Percentiles rank a stretch among this genome's conserved stretches.
Evolutionary conservation across 2,329 filamentous ascomycete genomes (phyloP).

Genomic region (Gaeumannomyces sp.): DNA sequence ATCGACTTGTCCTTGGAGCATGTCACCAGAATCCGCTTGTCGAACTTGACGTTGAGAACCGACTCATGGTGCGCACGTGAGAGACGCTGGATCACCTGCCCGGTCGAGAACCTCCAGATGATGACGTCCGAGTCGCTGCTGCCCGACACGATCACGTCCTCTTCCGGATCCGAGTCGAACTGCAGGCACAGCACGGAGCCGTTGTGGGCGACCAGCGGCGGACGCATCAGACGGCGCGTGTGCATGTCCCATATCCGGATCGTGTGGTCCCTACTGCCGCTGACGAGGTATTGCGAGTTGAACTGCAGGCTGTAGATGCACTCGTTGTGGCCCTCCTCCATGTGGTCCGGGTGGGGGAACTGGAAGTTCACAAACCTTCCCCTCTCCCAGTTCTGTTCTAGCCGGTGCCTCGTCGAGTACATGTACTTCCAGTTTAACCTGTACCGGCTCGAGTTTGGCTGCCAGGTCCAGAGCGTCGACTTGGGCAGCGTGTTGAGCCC

Average conservation of each 20-base stretch:
- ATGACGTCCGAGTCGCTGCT: slow-evolving; percentile 90
- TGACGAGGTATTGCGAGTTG: slow-evolving; percentile 77
- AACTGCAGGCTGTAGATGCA: slow-evolving; percentile 96
- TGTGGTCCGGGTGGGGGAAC: slow-evolving; percentile 74
- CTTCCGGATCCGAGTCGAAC: slow-evolving; percentile 80
- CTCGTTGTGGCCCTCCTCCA: slow-evolving; percentile 78
- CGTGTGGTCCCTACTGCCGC: slow-evolving; percentile 82
- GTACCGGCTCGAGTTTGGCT: slow-evolving; percentile 39
- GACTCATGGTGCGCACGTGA: slow-evolving; percentile 78
- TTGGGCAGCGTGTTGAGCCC: slow-evolving; percentile 29
- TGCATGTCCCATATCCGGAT: slow-evolving; percentile 87
- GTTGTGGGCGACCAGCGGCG: slow-evolving; percentile 68
- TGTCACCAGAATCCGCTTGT: slow-evolving; percentile 84
- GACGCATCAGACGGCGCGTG: slow-evolving; percentile 67
- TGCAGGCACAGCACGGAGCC: slow-evolving; percentile 93
- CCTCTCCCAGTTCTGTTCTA: slow-evolving; percentile 88
- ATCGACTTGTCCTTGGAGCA: slow-evolving; percentile 97
- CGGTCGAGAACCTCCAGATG: slow-evolving; percentile 89
- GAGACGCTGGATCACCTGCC: slow-evolving; percentile 71
- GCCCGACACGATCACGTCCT: slow-evolving; percentile 91
- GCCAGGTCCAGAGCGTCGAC: slow-evolving; percentile 47
- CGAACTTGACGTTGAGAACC: slow-evolving; percentile 88
- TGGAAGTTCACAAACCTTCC: slow-evolving; percentile 82
- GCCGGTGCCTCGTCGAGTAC: slow-evolving; percentile 75
- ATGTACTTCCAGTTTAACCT: slow-evolving; percentile 89